These are phyloP conservation scores for Metarhizium guizhouense DNA, from an alignment of 2,329 filamentous ascomycete genomes.

Conservation along the genomic window DNA sequence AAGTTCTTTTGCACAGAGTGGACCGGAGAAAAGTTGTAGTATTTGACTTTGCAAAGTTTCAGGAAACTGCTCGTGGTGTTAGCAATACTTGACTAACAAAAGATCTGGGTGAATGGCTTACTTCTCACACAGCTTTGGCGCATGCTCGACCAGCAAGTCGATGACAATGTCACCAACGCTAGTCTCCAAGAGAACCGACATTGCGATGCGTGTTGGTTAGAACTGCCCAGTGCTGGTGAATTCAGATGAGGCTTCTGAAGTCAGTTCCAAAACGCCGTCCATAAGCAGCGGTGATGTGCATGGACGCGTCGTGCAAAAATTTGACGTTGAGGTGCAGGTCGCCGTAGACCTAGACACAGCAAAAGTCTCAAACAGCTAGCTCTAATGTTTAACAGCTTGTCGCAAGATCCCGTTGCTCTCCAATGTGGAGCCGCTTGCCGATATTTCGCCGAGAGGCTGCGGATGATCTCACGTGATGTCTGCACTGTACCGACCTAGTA, in stretches of 20 bases:
- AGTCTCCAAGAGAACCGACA: constrained; percentile 93
- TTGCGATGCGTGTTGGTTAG: constrained; percentile 26
- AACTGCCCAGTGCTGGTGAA: neutral
- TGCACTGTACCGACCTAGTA: too few species aligned
- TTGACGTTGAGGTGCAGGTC: neutral
- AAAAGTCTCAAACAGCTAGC: too few species aligned
- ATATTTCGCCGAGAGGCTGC: too few species aligned
- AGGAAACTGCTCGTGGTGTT: constrained; percentile 61
- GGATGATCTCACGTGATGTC: too few species aligned
- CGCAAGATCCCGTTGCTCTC: too few species aligned
- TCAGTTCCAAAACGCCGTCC: too few species aligned
- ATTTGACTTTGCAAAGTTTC: constrained; percentile 98
- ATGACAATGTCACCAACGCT: constrained; percentile 91
- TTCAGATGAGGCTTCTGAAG: too few species aligned
- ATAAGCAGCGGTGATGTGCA: neutral
- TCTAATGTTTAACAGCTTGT: too few species aligned
- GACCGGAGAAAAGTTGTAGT: constrained; percentile 94
- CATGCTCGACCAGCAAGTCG: constrained; percentile 80
- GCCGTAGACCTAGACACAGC: neutral
- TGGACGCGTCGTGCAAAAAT: too few species aligned
- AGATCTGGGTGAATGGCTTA: constrained; percentile 39
- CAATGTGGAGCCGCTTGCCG: too few species aligned
- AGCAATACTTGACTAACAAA: constrained; percentile 14
- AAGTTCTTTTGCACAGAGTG: constrained; percentile 92
- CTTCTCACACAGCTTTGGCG: constrained; percentile 92